A percentile compares a stretch with the other conserved stretches of the same genome.
phyloP scores from a whole-genome alignment of 129 eudicot genomes.

The Sambucus nigra region DNA sequence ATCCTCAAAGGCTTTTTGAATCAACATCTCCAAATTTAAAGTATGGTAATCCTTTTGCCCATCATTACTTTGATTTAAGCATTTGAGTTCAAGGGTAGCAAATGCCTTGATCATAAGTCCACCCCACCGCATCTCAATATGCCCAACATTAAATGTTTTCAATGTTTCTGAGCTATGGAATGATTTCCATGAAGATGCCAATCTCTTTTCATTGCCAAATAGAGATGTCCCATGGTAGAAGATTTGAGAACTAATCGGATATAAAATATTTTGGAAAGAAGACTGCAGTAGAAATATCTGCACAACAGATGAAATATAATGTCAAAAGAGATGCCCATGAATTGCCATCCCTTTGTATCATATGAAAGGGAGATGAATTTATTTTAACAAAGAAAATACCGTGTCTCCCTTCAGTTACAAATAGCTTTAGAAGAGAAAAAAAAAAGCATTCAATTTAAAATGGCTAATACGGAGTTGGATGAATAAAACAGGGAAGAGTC shows the following conservation, averaged over 20 bases:
- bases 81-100: slow-evolving; percentile 57
- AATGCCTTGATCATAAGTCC: slow-evolving; percentile 48
- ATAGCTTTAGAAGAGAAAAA: too few species aligned
- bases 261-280: slow-evolving; percentile 30
- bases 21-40: slow-evolving; percentile 12
- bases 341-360: too few species aligned
- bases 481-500: too few species aligned
- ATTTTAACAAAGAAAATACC: too few species aligned
- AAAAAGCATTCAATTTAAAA: too few species aligned
- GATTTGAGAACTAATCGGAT: slow-evolving; percentile 28
- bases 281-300: slow-evolving; percentile 64
- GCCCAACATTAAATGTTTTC: slow-evolving; percentile 5
- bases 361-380: too few species aligned
- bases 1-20: slow-evolving; percentile 14
- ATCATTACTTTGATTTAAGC: slow-evolving; percentile 13
- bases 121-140: slow-evolving; percentile 12
- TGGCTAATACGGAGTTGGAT: too few species aligned
- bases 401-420: too few species aligned
- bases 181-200: slow-evolving; percentile 27
- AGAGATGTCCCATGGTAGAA: slow-evolving; percentile 20
- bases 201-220: slow-evolving; percentile 18
- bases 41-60: slow-evolving; percentile 7
- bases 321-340: slow-evolving; percentile 1
- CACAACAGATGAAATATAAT: background rate
- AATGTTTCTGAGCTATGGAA: slow-evolving; percentile 16